phyloP scores from a whole-genome alignment of 1,284 basidiomycete species.

The Fomitopsis schrenkii region DNA sequence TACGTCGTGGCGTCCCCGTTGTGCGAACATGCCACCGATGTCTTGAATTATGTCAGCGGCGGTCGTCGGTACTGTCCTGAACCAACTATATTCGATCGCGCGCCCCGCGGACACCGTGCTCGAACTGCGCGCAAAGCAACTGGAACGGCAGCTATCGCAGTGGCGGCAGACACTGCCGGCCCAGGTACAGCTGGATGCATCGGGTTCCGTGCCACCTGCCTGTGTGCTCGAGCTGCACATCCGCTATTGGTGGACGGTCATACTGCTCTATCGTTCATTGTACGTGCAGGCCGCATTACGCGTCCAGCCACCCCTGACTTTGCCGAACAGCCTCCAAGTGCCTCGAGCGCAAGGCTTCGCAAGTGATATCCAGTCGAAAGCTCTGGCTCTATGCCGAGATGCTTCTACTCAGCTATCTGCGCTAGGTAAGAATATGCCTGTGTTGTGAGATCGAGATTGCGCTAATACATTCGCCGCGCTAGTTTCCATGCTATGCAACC shows the following conservation, averaged over 20 bases:
- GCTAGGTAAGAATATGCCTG: conserved; percentile 1
- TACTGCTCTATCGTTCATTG: conserved; percentile 77
- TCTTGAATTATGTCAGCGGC: conserved; percentile 34
- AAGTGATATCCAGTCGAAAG: conserved; percentile 3
- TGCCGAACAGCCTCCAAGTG: conserved; percentile 1
- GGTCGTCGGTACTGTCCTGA: conserved; percentile 60
- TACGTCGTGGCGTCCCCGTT: conserved; percentile 29
- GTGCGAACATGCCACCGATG: not conserved
- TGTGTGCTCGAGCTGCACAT: conserved; percentile 72
- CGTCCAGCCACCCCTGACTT: not conserved
- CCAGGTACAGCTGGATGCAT: conserved; percentile 56
- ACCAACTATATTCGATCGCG: conserved; percentile 65
- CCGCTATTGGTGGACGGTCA: conserved; percentile 77
- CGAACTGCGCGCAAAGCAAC: conserved; percentile 46
- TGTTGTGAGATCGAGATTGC: too few relatives aligned
- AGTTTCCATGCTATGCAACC: conserved; percentile 5
- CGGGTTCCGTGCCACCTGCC: conserved; percentile 34
- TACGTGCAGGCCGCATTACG: conserved; percentile 32
- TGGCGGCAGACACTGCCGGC: conserved; percentile 70
- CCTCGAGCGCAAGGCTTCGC: conserved; percentile 2
- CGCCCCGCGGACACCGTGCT: conserved; percentile 33
- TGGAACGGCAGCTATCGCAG: conserved; percentile 64
- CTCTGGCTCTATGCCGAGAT: conserved; percentile 4
- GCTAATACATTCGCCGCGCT: not conserved
- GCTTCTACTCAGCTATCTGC: conserved; percentile 6